Evolutionary conservation across 768 basidiomycete species (phyloP), one percentile per base, ranked within the genome.

Genomic region (Neoboletus magnificus): DNA sequence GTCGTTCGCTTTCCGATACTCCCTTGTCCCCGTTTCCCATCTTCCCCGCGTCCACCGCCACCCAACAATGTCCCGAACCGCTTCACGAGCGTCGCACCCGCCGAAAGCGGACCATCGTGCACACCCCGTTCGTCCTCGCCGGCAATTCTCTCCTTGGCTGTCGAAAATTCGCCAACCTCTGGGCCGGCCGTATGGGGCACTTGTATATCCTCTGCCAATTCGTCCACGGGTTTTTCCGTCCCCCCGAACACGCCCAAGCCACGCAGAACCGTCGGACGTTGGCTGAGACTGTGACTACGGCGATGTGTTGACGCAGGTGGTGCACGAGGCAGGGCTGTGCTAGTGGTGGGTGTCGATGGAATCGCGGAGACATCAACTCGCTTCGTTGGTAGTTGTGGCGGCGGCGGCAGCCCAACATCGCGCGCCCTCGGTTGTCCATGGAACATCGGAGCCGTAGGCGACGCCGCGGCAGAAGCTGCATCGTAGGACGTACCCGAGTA

Each of bases 401-500:
- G 67, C 8, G 78, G 72, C 5, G 82, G 76, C 0, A 64, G 27
- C 1, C 86, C 87, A 13, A 79, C 76, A 69, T 91, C 89, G 16
- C 88, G 74, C 3, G 86, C 81, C 23, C 91, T 77, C 0, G 87
- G 83, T 62, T 86, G 79, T 15, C 77, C 74, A 35, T 81, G 78
- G 73, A 88, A 89, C 4, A 75, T 70, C 1, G 80, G 74, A 3
- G 81, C 65, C 2, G 84, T 86, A 1, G 91, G 87, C 0, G 85
- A 81, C 3, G 82, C 71, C 0, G 79, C 60, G 9, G 66, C 61
- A 3, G 75, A 61, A 5, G 76, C 72, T 22, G 77, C 72, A 64
- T 92, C 89, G 64, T 93, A 93, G 32, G 89, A 89, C 81, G 86
- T 81, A 10, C 84, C 87, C 16, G 89, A 89, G 64, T 85, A 89